Evolutionary conservation across 1,139 yeast genomes (phyloP).

Genomic region (Saccharomyces hybrid): DNA sequence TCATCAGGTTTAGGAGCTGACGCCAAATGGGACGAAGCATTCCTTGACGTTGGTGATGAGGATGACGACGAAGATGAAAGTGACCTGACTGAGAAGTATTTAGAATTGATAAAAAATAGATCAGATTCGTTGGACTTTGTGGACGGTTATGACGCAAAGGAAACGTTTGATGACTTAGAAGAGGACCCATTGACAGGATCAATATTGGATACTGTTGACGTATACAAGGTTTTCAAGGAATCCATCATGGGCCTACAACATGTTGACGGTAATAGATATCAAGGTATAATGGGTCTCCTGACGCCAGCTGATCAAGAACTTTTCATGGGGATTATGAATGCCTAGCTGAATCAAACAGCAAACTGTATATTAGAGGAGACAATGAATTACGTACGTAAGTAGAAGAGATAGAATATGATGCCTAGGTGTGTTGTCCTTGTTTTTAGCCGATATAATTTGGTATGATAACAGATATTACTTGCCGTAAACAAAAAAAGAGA

Average conservation of each 20-base stretch:
- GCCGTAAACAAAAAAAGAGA: neutral
- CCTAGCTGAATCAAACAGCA: conserved; percentile 6
- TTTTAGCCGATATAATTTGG: neutral
- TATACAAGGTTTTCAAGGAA: conserved; percentile 47
- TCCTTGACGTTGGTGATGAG: conserved; percentile 33
- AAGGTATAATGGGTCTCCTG: conserved; percentile 28
- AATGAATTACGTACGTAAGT: neutral
- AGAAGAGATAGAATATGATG: neutral
- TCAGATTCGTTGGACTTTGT: conserved; percentile 37
- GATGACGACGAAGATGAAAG: conserved; percentile 40
- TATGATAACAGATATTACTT: neutral
- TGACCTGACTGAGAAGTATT: conserved; percentile 25
- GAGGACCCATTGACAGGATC: conserved; percentile 81
- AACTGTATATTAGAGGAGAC: neutral
- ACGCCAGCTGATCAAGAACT: conserved; percentile 33
- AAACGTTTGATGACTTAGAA: conserved; percentile 48
- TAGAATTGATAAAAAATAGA: conserved; percentile 40
- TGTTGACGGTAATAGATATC: conserved; percentile 33
- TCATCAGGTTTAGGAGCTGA: conserved; percentile 36
- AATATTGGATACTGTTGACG: conserved; percentile 66
- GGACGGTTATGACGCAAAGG: conserved; percentile 33
- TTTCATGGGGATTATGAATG: conserved; percentile 25
- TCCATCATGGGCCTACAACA: conserved; percentile 28
- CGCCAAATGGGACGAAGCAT: conserved; percentile 29
- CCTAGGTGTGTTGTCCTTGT: neutral